A percentile compares a stretch with the other conserved stretches of the same genome.
phyloP scores from a whole-genome alignment of 2,329 filamentous ascomycete genomes.

The Leptographium flavum region DNA sequence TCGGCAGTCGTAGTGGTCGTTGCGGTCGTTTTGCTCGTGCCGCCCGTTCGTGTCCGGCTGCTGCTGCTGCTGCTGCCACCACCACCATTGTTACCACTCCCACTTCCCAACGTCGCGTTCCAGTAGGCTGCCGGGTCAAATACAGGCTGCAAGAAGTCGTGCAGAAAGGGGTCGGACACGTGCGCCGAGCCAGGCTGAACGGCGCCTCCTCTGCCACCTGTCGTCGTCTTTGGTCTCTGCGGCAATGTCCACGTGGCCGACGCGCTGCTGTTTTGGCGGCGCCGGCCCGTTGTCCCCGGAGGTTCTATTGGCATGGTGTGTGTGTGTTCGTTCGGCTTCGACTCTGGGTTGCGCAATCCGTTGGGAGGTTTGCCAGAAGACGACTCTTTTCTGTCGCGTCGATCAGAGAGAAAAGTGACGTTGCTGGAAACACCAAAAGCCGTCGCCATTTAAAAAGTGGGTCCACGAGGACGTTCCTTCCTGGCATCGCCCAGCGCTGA shows the following conservation, averaged over 20 bases:
- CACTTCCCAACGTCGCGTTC: constrained; percentile 51
- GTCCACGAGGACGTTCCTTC: no score
- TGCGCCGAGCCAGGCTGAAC: constrained; percentile 42
- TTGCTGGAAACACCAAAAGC: no score
- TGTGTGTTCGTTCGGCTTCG: background rate
- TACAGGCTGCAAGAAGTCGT: constrained; percentile 61
- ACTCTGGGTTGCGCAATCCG: no score
- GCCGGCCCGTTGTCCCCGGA: constrained; percentile 19
- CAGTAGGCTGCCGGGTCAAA: constrained; percentile 82
- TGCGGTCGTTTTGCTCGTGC: constrained; percentile 1
- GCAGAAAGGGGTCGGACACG: constrained; percentile 56
- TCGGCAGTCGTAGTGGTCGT: constrained; percentile 14
- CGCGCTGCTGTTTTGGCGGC: constrained; percentile 30
- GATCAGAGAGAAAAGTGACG: no score
- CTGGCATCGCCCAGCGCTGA: no score
- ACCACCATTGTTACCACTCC: no score
- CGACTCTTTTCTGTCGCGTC: no score
- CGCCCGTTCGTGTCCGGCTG: background rate
- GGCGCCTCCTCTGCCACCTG: constrained; percentile 20
- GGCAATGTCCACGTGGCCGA: constrained; percentile 24
- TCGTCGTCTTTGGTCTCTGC: background rate
- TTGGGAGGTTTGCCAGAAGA: no score
- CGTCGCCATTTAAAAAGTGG: no score
- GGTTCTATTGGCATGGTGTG: constrained; percentile 25
- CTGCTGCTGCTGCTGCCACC: background rate